A percentile compares a stretch with the other conserved stretches of the same genome.
phyloP scores from a whole-genome alignment of 805 yeast species.

The Metschnikowia santaceciliae region DNA sequence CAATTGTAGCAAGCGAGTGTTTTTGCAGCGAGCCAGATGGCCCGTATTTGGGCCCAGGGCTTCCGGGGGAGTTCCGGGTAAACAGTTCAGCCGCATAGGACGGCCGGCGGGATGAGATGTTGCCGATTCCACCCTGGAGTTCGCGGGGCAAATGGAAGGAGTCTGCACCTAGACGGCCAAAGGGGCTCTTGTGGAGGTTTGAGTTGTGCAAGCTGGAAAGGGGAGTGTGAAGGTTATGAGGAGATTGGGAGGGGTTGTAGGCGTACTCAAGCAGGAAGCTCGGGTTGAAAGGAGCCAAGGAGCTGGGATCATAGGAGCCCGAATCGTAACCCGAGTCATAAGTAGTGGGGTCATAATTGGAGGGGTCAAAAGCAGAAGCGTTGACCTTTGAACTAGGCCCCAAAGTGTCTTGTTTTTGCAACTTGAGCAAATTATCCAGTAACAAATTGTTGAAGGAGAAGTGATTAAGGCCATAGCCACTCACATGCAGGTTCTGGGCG shows the following conservation, averaged over 20 bases:
- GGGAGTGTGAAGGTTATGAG: neutral
- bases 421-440: slow-evolving; percentile 7
- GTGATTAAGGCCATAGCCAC: neutral
- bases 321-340: neutral
- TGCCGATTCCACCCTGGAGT: slow-evolving; percentile 61
- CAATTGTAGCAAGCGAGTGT: slow-evolving; percentile 24
- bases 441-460: slow-evolving; percentile 6
- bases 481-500: neutral
- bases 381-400: neutral
- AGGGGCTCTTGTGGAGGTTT: neutral
- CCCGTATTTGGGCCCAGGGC: neutral
- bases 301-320: neutral
- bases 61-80: slow-evolving; percentile 28
- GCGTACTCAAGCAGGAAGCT: neutral
- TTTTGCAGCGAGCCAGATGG: slow-evolving; percentile 5
- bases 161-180: slow-evolving; percentile 16
- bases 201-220: neutral
- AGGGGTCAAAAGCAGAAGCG: too few species aligned
- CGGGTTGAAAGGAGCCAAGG: neutral
- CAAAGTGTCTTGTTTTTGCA: slow-evolving; percentile 1
- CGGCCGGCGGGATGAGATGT: slow-evolving; percentile 65
- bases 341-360: neutral
- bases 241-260: neutral
- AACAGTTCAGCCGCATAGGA: slow-evolving; percentile 67
- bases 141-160: slow-evolving; percentile 51